Evolutionary conservation across 2,329 filamentous ascomycete species (phyloP).

Genomic region (Cladosporium velox): DNA sequence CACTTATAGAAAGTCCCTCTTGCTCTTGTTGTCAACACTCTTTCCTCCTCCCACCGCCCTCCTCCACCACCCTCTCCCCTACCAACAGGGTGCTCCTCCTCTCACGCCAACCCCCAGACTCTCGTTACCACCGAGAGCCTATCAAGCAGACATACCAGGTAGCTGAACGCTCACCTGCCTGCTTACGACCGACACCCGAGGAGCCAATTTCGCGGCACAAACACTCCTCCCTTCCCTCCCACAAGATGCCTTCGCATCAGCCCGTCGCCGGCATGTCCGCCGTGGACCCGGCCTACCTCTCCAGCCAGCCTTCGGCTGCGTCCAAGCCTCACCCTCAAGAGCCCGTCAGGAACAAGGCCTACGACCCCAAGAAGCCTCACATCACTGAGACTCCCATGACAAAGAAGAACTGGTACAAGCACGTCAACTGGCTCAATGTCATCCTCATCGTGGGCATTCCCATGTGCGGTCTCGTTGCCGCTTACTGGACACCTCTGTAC

Average conservation of each 20-base stretch:
- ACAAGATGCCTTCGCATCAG: constrained; percentile 55
- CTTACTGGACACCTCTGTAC: constrained; percentile 76
- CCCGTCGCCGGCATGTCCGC: constrained; percentile 50
- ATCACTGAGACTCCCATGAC: constrained; percentile 83
- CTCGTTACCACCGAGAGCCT: constrained; percentile 18
- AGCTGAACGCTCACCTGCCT: constrained; percentile 14
- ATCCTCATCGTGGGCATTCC: constrained; percentile 78
- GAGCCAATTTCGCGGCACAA: constrained; percentile 22
- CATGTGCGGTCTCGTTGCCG: constrained; percentile 68
- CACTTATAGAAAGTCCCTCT: constrained; percentile 16
- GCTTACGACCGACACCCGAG: constrained; percentile 9
- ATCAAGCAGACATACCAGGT: constrained; percentile 10
- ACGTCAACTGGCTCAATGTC: constrained; percentile 92
- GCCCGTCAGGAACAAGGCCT: constrained; percentile 54
- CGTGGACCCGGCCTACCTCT: constrained; percentile 52
- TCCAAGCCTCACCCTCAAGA: constrained; percentile 49
- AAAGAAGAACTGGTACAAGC: constrained; percentile 81
- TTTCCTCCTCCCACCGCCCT: constrained; percentile 11
- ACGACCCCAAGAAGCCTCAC: constrained; percentile 73
- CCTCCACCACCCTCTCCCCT: constrained; percentile 9
- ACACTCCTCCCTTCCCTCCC: constrained; percentile 4
- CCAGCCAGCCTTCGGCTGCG: constrained; percentile 47
- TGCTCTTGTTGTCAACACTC: neutral
- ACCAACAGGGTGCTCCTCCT: constrained; percentile 7
- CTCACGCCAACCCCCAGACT: constrained; percentile 21